Evolutionary conservation across 2,329 filamentous ascomycete species (phyloP).

Genomic region (Pseudofabraea citricarpa): DNA sequence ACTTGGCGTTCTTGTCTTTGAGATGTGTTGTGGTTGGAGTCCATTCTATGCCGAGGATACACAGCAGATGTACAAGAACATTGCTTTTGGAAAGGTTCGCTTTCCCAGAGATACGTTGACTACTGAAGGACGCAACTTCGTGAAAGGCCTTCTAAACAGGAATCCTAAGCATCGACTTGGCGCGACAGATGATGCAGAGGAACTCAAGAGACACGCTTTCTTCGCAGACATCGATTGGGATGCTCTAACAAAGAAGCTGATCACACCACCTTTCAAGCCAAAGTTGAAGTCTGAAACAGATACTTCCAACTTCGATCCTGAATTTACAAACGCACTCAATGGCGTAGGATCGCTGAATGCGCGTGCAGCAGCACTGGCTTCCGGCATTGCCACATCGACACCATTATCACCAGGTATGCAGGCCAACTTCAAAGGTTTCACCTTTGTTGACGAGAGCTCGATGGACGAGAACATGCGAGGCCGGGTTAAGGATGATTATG

Average conservation of each 20-base stretch:
- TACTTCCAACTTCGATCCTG: conserved; percentile 96
- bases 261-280: conserved; percentile 95
- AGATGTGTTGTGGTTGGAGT: conserved; percentile 99
- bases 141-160: conserved; percentile 93
- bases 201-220: conserved; percentile 91
- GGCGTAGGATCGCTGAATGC: conserved; percentile 86
- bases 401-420: conserved; percentile 93
- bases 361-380: conserved; percentile 79
- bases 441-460: conserved; percentile 96
- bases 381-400: conserved; percentile 82
- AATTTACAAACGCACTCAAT: conserved; percentile 93
- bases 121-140: conserved; percentile 92
- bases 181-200: conserved; percentile 84
- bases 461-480: conserved; percentile 79
- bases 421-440: conserved; percentile 97
- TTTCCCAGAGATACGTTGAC: conserved; percentile 94
- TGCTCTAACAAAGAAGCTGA: conserved; percentile 80
- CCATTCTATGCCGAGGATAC: conserved; percentile 99
- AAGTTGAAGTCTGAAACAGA: conserved; percentile 94
- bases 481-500: conserved; percentile 44
- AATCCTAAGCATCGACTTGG: conserved; percentile 95
- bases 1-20: conserved; percentile 91
- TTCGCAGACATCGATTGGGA: conserved; percentile 94
- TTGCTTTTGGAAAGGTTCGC: conserved; percentile 95
- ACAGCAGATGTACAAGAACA: conserved; percentile 99